These are phyloP conservation scores for Tetradesmus lagerheimii DNA, from an alignment of 139 green algal species.

Conservation along the genomic window DNA sequence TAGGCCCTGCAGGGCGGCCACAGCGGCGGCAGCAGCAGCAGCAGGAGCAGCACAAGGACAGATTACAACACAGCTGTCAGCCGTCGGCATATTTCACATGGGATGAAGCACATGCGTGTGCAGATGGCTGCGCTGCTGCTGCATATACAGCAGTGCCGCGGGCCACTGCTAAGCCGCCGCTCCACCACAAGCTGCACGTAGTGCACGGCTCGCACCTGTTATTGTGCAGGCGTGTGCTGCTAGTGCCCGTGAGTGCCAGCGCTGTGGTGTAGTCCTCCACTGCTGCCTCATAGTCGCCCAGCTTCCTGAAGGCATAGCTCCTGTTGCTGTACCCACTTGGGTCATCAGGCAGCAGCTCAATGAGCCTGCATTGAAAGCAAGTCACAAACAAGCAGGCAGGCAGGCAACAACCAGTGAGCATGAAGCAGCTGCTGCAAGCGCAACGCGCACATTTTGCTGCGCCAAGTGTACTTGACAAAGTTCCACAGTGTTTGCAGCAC, in stretches of 20 bases:
- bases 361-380: constrained; percentile 5
- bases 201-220: constrained; percentile 52
- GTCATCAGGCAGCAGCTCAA: constrained; percentile 60
- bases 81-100: not conserved
- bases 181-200: too few species aligned
- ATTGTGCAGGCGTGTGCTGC: constrained; percentile 65
- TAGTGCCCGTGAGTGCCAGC: constrained; percentile 54
- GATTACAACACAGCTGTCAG: not conserved
- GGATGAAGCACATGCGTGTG: too few species aligned
- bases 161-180: too few species aligned
- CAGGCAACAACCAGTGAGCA: not conserved
- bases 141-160: too few species aligned
- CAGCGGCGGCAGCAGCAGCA: not conserved
- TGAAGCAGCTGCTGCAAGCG: too few species aligned
- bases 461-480: too few species aligned
- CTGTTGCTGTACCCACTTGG: constrained; percentile 63
- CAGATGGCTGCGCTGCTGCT: too few species aligned
- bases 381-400: not conserved
- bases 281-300: constrained; percentile 74
- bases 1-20: constrained; percentile 74
- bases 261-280: constrained; percentile 76
- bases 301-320: constrained; percentile 71
- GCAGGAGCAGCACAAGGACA: not conserved
- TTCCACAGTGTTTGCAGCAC: too few species aligned
- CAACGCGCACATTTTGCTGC: too few species aligned